phyloP scores from a whole-genome alignment of 148 eudicot species.

The Vaccinium corymbosum region DNA sequence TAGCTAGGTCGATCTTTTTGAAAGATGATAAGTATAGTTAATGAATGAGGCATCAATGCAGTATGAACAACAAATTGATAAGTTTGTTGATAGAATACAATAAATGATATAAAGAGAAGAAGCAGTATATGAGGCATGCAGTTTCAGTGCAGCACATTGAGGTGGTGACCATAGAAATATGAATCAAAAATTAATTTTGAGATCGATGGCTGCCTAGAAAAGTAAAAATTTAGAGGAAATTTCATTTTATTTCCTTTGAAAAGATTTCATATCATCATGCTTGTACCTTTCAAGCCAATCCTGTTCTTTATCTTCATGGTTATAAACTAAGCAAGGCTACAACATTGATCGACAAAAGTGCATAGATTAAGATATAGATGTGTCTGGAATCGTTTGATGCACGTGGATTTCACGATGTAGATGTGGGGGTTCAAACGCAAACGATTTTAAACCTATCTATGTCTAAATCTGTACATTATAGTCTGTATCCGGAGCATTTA shows the following conservation, averaged over 20 bases:
- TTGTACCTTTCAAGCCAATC: too few relatives aligned
- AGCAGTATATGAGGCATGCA: neutral
- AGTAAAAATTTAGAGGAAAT: neutral
- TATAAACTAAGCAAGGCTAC: too few relatives aligned
- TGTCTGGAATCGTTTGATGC: neutral
- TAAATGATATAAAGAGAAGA: neutral
- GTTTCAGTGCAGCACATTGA: neutral
- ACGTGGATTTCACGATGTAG: neutral
- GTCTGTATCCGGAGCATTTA: neutral
- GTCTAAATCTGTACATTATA: neutral
- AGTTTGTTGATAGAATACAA: neutral
- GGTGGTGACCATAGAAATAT: neutral
- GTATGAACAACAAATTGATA: neutral
- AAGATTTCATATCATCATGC: neutral
- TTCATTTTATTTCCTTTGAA: neutral
- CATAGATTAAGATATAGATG: neutral
- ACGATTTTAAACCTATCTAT: neutral
- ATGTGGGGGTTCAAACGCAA: too few relatives aligned
- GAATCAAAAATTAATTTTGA: neutral
- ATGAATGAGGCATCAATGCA: constrained; percentile 2
- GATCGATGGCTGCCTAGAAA: neutral
- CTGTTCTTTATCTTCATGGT: too few relatives aligned
- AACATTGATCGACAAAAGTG: neutral
- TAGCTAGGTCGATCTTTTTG: too few relatives aligned
- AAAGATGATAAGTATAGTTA: neutral